Evolutionary conservation across 225 moss, liverwort and hornwort genomes (phyloP), one percentile per base, ranked within the genome.

Genomic region (Sphagnum tenellum): DNA sequence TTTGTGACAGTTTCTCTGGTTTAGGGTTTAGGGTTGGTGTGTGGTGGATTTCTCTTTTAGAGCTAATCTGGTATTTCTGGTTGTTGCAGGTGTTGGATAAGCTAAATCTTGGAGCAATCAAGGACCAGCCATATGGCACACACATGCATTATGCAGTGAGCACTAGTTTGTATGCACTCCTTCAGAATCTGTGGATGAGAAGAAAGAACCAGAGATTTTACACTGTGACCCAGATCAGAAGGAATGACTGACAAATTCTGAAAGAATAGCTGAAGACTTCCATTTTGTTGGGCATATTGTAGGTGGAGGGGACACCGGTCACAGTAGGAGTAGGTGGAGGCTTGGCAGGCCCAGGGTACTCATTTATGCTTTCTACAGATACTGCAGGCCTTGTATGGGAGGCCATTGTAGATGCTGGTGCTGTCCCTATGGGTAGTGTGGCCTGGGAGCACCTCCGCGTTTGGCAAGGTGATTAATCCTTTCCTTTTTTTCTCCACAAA

Each of bases 261-360:
- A 29, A 29, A 29, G 29, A 29, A 29, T 29, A 29, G 29, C 1
- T 29, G 29, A 29, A 29, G 29, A 29, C 29, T 29, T 29, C 29
- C 29, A 29, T 29, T 29, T 29, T 29, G 29, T 29, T 29, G 29
- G 29, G 29, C 29, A 29, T 29, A 29, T 29, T 65, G 60, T 70
- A 95, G 92, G 79, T 96, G 58, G 90, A 98, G 68, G 90, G 87
- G 48, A 90, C 88, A n/a, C 98, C 93, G 45, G 80, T 98, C 66
- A 93, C 90, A 13, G 77, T 98, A 61, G 93, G 83, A 75, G 85
- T 85, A 60, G 98, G 93, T 46, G 81, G 83, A 83, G 87, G 89
- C 62, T 78, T 93, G 78, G 70, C 83, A 48, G 87, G 76, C 47
- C 79, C 65, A 56, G 96, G 96, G 14, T 93, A 90, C 70, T 81